Percentiles rank a stretch among this genome's conserved stretches.
These are phyloP conservation scores for Malus hybrid DNA, from an alignment of 331 rosid species.

Conservation along the genomic window DNA sequence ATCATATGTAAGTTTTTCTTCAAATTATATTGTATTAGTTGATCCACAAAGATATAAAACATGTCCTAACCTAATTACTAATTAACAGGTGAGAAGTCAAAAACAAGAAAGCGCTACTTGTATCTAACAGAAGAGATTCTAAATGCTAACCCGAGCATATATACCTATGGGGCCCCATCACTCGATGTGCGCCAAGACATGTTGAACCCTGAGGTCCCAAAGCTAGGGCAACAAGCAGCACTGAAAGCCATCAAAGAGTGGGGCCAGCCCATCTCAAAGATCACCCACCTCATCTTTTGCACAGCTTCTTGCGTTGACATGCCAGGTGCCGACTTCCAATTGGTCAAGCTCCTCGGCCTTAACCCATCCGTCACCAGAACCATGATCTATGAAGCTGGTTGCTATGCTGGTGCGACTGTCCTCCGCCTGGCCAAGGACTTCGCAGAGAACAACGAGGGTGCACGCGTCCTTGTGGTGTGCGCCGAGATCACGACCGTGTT, in stretches of 20 bases:
- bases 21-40: too few relatives aligned
- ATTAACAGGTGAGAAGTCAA: conserved; percentile 9
- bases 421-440: too few relatives aligned
- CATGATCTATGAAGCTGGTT: conserved; percentile 20
- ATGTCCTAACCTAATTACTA: not conserved
- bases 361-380: conserved; percentile 29
- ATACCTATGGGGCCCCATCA: not conserved
- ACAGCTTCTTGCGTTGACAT: conserved; percentile 43
- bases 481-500: conserved; percentile 26
- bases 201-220: too few relatives aligned
- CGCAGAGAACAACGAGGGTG: too few relatives aligned
- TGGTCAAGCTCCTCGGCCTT: conserved; percentile 33
- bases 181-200: too few relatives aligned
- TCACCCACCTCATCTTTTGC: conserved; percentile 3
- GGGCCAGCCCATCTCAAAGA: too few relatives aligned
- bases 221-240: too few relatives aligned
- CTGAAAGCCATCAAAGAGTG: too few relatives aligned
- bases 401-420: too few relatives aligned
- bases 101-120: conserved; percentile 19
- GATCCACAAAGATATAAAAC: too few relatives aligned
- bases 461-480: conserved; percentile 17
- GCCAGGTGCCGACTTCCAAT: conserved; percentile 11
- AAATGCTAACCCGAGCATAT: conserved; percentile 21
- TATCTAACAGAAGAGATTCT: conserved; percentile 22
- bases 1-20: too few relatives aligned